Evolutionary conservation across 2,329 filamentous ascomycete species (phyloP).

Genomic region (Capronia coronata): DNA sequence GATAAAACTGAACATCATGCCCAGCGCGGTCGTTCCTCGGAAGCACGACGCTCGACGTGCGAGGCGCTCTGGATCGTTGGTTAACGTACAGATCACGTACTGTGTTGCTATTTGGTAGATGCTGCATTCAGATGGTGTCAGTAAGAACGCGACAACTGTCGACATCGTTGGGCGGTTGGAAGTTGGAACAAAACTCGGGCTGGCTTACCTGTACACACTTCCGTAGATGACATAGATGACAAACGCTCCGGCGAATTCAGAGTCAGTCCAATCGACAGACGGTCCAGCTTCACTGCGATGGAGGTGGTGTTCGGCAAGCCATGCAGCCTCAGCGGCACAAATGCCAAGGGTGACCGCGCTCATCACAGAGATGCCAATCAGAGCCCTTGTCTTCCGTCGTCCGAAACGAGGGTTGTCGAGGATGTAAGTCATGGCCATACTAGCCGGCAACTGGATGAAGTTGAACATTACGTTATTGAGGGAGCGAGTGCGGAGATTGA

Average conservation of each 20-base stretch:
- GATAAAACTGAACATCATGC: neutral
- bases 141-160: no score
- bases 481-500: constrained; percentile 19
- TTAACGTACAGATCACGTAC: neutral
- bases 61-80: neutral
- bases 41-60: neutral
- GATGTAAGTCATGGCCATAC: constrained; percentile 22
- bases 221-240: constrained; percentile 10
- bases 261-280: constrained; percentile 7
- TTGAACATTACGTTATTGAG: constrained; percentile 20
- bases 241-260: neutral
- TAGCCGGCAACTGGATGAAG: constrained; percentile 10
- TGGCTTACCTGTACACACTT: constrained; percentile 4
- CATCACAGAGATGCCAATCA: constrained; percentile 11
- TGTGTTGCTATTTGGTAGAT: neutral
- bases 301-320: constrained; percentile 6
- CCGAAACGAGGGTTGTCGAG: constrained; percentile 28
- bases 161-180: no score
- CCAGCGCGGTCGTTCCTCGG: neutral
- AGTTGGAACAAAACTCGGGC: no score
- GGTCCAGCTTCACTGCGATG: neutral
- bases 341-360: constrained; percentile 1
- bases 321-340: neutral
- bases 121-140: no score
- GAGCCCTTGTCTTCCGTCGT: constrained; percentile 1